phyloP scores from a whole-genome alignment of 2,329 filamentous ascomycete species.

The Phoma herbarum region DNA sequence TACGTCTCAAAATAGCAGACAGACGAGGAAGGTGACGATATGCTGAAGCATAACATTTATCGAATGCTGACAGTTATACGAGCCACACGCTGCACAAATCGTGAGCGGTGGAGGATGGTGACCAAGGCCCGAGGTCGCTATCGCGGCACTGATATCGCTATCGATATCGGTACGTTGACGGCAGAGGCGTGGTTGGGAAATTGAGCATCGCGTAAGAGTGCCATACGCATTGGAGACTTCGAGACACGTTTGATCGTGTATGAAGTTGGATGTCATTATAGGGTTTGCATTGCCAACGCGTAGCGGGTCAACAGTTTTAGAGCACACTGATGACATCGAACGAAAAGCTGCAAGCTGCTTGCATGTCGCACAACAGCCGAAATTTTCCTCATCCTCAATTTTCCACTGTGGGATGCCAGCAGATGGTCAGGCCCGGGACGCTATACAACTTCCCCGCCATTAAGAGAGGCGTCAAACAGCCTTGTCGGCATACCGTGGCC shows the following conservation, averaged over 20 bases:
- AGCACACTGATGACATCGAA: constrained; percentile 9
- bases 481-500: constrained; percentile 24
- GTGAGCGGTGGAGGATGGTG: constrained; percentile 2
- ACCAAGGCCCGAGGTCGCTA: constrained; percentile 5
- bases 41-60: constrained; percentile 40
- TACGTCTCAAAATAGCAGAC: constrained; percentile 47
- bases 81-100: constrained; percentile 41
- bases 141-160: constrained; percentile 19
- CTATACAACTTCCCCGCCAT: constrained; percentile 17
- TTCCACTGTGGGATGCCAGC: constrained; percentile 16
- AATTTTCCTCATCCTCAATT: constrained; percentile 3
- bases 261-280: background rate
- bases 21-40: constrained; percentile 30
- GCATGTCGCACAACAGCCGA: constrained; percentile 13
- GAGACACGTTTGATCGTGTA: constrained; percentile 1
- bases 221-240: background rate
- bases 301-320: constrained; percentile 12
- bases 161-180: constrained; percentile 25
- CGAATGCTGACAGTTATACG: constrained; percentile 48
- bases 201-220: constrained; percentile 3
- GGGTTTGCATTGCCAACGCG: background rate
- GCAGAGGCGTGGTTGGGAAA: constrained; percentile 21
- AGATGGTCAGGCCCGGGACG: constrained; percentile 11
- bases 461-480: constrained; percentile 25
- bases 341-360: constrained; percentile 13